Percentiles rank a stretch among this genome's conserved stretches.
phyloP scores from a whole-genome alignment of 2,329 filamentous ascomycete genomes.

The Ploettnerulaceae sp. region DNA sequence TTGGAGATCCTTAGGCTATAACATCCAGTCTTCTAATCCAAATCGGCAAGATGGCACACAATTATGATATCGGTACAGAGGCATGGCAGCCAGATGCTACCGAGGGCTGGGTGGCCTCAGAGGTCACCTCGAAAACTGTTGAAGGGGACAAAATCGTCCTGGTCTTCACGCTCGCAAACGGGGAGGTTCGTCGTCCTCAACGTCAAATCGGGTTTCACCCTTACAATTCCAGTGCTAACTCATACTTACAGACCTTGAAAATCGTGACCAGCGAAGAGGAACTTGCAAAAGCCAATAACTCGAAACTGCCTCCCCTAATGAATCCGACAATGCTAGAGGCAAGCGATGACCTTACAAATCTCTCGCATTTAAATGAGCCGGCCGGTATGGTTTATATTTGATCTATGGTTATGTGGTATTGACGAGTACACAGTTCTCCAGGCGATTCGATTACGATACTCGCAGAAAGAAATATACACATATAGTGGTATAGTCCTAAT shows the following conservation, averaged over 20 bases:
- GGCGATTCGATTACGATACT: conserved; percentile 93
- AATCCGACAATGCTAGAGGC: conserved; percentile 98
- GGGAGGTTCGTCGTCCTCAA: conserved; percentile 61
- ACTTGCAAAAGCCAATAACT: conserved; percentile 71
- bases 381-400: conserved; percentile 61
- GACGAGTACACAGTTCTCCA: conserved; percentile 66
- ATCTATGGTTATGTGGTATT: conserved; percentile 13
- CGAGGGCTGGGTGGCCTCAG: conserved; percentile 96
- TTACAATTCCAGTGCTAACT: conserved; percentile 24
- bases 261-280: conserved; percentile 73
- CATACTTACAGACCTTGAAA: conserved; percentile 59
- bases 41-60: conserved; percentile 68
- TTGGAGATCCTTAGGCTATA: conserved; percentile 10
- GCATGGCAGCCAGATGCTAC: conserved; percentile 96
- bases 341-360: conserved; percentile 93
- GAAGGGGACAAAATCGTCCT: conserved; percentile 84
- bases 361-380: conserved; percentile 97
- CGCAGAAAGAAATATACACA: conserved; percentile 99
- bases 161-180: conserved; percentile 85
- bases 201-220: background rate
- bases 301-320: conserved; percentile 86
- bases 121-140: conserved; percentile 80
- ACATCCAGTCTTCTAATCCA: conserved; percentile 17
- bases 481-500: conserved; percentile 99
- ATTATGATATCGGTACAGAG: conserved; percentile 92